Conservation (phyloP, 495 filamentous ascomycete species). For the Lepraria neglecta region DNA sequence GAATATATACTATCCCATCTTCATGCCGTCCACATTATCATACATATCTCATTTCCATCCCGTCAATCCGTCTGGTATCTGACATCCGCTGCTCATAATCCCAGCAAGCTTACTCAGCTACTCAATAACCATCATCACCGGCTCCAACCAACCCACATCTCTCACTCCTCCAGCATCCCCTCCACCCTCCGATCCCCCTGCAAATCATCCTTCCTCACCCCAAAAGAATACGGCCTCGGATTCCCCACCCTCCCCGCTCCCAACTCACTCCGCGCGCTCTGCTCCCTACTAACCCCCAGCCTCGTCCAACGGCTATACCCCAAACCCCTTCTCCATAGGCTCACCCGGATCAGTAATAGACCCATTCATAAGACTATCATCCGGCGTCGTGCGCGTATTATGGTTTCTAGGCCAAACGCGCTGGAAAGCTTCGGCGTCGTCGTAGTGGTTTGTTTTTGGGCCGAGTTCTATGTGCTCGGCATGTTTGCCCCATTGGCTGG, state of each 20-base stretch:
- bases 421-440: slow-evolving; percentile 10
- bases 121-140: too few species aligned
- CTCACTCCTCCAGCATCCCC: not conserved
- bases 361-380: not conserved
- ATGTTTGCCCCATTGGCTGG: slow-evolving; percentile 16
- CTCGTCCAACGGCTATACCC: not conserved
- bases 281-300: not conserved
- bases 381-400: not conserved
- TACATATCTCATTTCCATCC: too few species aligned
- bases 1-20: too few species aligned
- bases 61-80: too few species aligned
- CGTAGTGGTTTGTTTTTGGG: not conserved
- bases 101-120: too few species aligned
- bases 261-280: not conserved
- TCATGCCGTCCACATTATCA: too few species aligned
- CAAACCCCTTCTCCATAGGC: not conserved
- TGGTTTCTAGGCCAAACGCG: slow-evolving; percentile 2
- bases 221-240: not conserved
- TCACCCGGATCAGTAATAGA: not conserved
- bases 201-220: not conserved
- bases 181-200: not conserved
- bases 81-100: too few species aligned
- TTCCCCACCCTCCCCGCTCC: not conserved
- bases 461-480: not conserved
- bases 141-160: not conserved